Base-by-base conservation (phyloP, 345 rosid genomes). In the Brassica nigra region DNA sequence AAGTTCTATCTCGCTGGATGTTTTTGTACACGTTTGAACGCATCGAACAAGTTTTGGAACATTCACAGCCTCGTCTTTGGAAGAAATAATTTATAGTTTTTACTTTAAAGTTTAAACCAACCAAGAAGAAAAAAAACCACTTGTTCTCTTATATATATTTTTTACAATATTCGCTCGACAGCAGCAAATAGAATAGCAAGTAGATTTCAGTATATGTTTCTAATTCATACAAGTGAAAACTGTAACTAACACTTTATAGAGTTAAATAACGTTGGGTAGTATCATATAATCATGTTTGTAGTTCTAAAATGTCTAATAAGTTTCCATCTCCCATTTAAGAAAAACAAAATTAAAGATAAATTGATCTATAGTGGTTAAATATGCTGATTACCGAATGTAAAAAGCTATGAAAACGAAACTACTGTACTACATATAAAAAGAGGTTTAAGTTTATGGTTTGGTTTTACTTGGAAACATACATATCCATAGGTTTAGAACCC, bases 11-110 rank as follows among this genome's bases (percentile, higher is more conserved):
- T 30, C 5, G 23, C 44, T 55, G 6, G 30, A 47, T 68, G 8
- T 36, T 36, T 6, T 68, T 47, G 20, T 23, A n/a, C 37, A 14
- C 23, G 3, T 1, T 8, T 9, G n/a, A 68, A 55, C 18, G 11
- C 68, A 73, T 39, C 11, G 29, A 62, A n/a, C 31, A 29, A 29
- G 61, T 29, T 30, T 62, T 73, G 31, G 47, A 73, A 42, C 10
- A 52, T 31, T 64, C 54, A 33, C 28, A 20, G 27, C 3, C 9
- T 65, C 47, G 16, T 28, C 14, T 10, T 16, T 12, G n/a, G n/a
- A 47, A 68, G 42, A n/a, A 63, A 63, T 31, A 0, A 62, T 30
- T 63, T 31, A 29, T 31, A 61, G 34, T 42, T 42, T 42, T 10
- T 11, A 42, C 4, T 42, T 42, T 42, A 42, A 11, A 42, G 2